A percentile compares a stretch with the other conserved stretches of the same genome.
phyloP scores from a whole-genome alignment of 805 yeast genomes.

The Danielia oregonensis region DNA sequence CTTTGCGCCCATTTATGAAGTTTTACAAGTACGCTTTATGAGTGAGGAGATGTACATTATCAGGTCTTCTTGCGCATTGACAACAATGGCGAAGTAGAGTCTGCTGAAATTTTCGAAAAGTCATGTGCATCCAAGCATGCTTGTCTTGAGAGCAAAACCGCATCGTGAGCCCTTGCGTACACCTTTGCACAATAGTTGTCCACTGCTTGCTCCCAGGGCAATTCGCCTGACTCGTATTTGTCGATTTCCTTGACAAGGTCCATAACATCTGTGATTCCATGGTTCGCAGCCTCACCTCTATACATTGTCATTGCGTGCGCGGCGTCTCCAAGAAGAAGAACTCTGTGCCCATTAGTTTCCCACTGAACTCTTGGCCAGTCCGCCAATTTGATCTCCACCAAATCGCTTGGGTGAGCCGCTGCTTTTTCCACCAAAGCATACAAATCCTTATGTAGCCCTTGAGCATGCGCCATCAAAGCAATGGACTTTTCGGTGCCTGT shows the following conservation, averaged over 20 bases:
- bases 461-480: constrained; percentile 13
- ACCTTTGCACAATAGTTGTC: constrained; percentile 9
- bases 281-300: constrained; percentile 19
- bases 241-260: constrained; percentile 14
- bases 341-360: constrained; percentile 9
- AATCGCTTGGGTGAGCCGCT: constrained; percentile 6
- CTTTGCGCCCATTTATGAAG: too few relatives aligned
- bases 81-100: constrained; percentile 2
- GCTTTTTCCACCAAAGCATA: constrained; percentile 14
- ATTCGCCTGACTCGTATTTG: constrained; percentile 3
- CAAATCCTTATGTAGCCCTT: constrained; percentile 13
- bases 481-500: constrained; percentile 14
- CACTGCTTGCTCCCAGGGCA: constrained; percentile 12
- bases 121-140: constrained; percentile 5
- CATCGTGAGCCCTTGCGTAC: constrained; percentile 10
- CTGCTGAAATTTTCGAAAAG: constrained; percentile 1
- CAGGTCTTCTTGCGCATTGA: constrained; percentile 1
- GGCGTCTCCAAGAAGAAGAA: constrained; percentile 17
- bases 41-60: background rate
- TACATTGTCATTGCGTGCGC: constrained; percentile 22
- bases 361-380: constrained; percentile 18
- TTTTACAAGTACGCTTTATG: too few relatives aligned
- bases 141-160: constrained; percentile 4
- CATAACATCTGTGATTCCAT: constrained; percentile 15
- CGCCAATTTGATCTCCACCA: constrained; percentile 13